These are phyloP conservation scores for Astrothelium subdiscretum DNA, from an alignment of 495 filamentous ascomycete genomes.

Conservation along the genomic window DNA sequence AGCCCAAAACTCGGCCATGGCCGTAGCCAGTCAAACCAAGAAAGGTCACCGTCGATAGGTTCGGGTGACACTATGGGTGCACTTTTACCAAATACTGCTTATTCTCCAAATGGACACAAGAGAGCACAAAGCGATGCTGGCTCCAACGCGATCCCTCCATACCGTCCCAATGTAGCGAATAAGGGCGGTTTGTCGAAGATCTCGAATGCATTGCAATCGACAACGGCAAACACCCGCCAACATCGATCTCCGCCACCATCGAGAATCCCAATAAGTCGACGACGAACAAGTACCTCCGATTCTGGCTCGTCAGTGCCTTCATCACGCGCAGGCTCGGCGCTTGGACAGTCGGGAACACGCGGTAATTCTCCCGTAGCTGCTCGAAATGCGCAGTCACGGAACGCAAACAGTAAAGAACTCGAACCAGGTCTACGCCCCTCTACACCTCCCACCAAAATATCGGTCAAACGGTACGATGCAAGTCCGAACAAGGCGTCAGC, in stretches of 20 bases:
- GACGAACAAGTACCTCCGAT: conserved; percentile 37
- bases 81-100: conserved; percentile 2
- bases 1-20: conserved; percentile 11
- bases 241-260: conserved; percentile 41
- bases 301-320: conserved; percentile 35
- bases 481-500: conserved; percentile 3
- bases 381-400: conserved; percentile 3
- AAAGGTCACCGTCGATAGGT: conserved; percentile 5
- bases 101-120: conserved; percentile 13
- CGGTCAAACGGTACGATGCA: conserved; percentile 15
- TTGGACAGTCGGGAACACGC: conserved; percentile 16
- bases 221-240: conserved; percentile 15
- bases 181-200: conserved; percentile 2
- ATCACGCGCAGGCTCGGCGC: conserved; percentile 34
- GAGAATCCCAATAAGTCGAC: conserved; percentile 45
- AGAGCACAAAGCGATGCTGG: conserved; percentile 15
- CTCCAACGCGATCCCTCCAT: conserved; percentile 11
- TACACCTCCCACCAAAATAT: conserved; percentile 5
- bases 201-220: conserved; percentile 15
- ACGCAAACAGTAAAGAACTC: conserved; percentile 9
- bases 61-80: not conserved
- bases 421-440: not conserved
- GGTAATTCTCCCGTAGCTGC: not conserved
- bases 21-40: conserved; percentile 18
- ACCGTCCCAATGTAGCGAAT: conserved; percentile 4